phyloP scores from a whole-genome alignment of 2,329 filamentous ascomycete species.

The Colletotrichum sp. region DNA sequence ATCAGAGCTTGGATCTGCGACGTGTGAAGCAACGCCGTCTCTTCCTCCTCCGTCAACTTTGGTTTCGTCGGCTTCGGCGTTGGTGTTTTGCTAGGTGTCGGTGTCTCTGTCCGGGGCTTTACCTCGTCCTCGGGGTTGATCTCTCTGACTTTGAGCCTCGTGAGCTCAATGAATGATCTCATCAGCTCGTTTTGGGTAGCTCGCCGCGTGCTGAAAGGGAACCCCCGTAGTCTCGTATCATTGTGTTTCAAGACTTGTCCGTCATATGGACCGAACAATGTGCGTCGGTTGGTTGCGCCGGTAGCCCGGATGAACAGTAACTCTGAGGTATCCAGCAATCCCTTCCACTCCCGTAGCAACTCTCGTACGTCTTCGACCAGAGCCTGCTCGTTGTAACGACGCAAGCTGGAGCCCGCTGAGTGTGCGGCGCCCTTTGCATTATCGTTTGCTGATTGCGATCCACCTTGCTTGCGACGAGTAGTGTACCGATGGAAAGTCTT shows the following conservation, averaged over 20 bases:
- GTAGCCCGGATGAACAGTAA: slow-evolving; percentile 90
- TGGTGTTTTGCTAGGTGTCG: slow-evolving; percentile 37
- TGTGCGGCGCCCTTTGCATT: slow-evolving; percentile 92
- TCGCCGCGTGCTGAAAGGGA: slow-evolving; percentile 90
- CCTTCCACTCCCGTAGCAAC: slow-evolving; percentile 84
- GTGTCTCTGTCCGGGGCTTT: slow-evolving; percentile 44
- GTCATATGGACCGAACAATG: slow-evolving; percentile 90
- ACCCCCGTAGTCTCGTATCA: slow-evolving; percentile 81
- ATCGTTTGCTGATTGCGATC: slow-evolving; percentile 92
- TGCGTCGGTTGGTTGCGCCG: slow-evolving; percentile 83
- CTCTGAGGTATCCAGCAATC: slow-evolving; percentile 82
- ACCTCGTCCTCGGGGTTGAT: slow-evolving; percentile 70
- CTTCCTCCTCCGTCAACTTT: slow-evolving; percentile 82
- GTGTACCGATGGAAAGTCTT: slow-evolving; percentile 99
- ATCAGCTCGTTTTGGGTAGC: slow-evolving; percentile 95
- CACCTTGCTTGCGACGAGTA: slow-evolving; percentile 93
- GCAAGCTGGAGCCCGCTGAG: slow-evolving; percentile 87
- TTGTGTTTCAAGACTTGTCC: slow-evolving; percentile 81
- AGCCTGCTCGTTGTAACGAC: slow-evolving; percentile 93
- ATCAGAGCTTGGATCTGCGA: slow-evolving; percentile 88
- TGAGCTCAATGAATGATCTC: slow-evolving; percentile 93
- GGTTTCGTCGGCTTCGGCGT: slow-evolving; percentile 55
- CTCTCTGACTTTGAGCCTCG: slow-evolving; percentile 82
- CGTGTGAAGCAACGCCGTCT: slow-evolving; percentile 82
- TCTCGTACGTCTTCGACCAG: slow-evolving; percentile 86